Conservation (phyloP, 2,329 filamentous ascomycete species). For the Fusarium albosuccineum region DNA sequence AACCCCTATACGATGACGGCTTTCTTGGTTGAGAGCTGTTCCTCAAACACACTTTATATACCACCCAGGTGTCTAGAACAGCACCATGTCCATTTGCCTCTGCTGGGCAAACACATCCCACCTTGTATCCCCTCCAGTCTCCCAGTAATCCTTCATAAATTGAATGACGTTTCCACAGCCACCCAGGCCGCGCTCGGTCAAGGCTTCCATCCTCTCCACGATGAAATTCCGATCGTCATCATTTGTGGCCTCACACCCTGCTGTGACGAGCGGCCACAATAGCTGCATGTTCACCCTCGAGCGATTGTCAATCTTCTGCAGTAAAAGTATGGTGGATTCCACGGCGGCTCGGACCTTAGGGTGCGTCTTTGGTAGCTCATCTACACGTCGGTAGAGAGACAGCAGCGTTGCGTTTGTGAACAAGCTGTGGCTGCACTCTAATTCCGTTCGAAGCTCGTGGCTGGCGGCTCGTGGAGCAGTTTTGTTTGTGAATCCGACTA, state of each 20-base stretch:
- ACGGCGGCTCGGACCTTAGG: not conserved
- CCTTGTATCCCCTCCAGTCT: not conserved
- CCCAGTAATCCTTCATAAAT: slow-evolving; percentile 26
- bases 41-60: too few species aligned
- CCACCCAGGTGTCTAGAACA: slow-evolving; percentile 5
- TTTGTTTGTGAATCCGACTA: slow-evolving; percentile 1
- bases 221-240: not conserved
- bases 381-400: slow-evolving; percentile 5
- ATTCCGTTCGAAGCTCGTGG: not conserved
- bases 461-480: not conserved
- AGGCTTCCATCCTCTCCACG: slow-evolving; percentile 9
- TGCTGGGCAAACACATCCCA: slow-evolving; percentile 25
- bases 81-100: slow-evolving; percentile 12
- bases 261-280: slow-evolving; percentile 17
- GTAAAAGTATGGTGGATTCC: not conserved
- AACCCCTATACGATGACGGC: slow-evolving; percentile 12
- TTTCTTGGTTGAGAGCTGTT: too few species aligned
- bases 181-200: slow-evolving; percentile 9
- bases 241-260: slow-evolving; percentile 16
- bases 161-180: slow-evolving; percentile 7
- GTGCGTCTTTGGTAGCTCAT: not conserved
- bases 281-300: slow-evolving; percentile 9
- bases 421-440: not conserved
- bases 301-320: not conserved
- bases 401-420: slow-evolving; percentile 16